Conservation (phyloP, 139 green algal genomes). For the Closterium sp. region DNA sequence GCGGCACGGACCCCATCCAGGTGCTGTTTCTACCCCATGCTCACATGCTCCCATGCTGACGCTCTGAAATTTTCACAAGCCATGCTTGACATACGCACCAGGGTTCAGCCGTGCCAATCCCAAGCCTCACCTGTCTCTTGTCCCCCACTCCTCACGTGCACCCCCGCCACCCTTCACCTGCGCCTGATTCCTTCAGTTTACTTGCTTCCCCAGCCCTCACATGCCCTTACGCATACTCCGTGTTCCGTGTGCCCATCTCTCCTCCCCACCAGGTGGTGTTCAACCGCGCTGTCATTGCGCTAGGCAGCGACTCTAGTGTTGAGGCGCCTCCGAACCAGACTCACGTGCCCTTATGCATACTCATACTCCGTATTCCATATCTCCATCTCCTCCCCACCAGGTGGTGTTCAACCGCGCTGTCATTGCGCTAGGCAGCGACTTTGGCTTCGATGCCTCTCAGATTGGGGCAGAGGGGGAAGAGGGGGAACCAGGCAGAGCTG, state of each 20-base stretch:
- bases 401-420: constrained; percentile 15
- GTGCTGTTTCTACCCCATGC: not conserved
- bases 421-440: constrained; percentile 5
- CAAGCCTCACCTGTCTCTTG: not conserved
- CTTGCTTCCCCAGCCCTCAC: too few relatives aligned
- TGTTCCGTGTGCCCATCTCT: not conserved
- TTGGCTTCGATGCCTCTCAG: not conserved
- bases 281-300: constrained; percentile 4
- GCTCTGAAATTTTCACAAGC: not conserved
- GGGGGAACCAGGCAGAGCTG: too few relatives aligned
- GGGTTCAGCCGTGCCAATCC: not conserved
- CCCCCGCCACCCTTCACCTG: not conserved
- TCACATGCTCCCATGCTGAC: not conserved
- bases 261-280: constrained; percentile 10
- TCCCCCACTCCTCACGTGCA: not conserved
- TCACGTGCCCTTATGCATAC: not conserved
- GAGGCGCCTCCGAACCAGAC: not conserved
- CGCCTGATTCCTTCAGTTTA: too few relatives aligned
- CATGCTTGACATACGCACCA: too few relatives aligned
- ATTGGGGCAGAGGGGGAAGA: not conserved
- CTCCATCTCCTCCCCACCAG: not conserved
- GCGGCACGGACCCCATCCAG: not conserved
- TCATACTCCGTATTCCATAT: not conserved
- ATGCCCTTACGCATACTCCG: not conserved
- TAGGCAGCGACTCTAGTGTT: constrained; percentile 3